Percentiles rank a stretch among this genome's conserved stretches.
Evolutionary conservation across 1,284 basidiomycete genomes (phyloP).

Genomic region (Sutorius eximius): DNA sequence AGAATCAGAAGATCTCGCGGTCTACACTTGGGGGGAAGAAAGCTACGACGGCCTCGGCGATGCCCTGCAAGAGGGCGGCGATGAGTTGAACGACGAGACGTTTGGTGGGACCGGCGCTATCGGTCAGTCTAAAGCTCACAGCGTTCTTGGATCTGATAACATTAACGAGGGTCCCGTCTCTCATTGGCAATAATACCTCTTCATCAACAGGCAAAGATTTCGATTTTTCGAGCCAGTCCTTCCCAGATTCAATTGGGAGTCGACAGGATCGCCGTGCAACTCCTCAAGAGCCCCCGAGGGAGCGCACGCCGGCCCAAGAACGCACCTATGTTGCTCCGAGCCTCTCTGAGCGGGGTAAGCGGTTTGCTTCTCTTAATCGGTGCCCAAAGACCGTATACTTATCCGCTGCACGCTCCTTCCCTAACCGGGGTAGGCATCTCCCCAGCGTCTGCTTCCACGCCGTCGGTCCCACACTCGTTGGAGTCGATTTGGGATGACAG

Average conservation of each 20-base stretch:
- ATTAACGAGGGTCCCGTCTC: conserved; percentile 4
- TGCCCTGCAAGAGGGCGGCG: conserved; percentile 82
- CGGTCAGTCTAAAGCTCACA: conserved; percentile 68
- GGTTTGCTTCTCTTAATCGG: conserved; percentile 16
- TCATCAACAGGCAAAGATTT: conserved; percentile 79
- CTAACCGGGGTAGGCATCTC: conserved; percentile 32
- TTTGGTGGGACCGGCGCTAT: conserved; percentile 75
- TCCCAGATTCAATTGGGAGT: conserved; percentile 30
- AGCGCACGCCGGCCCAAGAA: conserved; percentile 33
- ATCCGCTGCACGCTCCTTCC: conserved; percentile 10
- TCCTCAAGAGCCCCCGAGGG: conserved; percentile 25
- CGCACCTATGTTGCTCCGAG: conserved; percentile 16
- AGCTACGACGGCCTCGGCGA: conserved; percentile 90
- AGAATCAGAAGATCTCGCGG: conserved; percentile 76
- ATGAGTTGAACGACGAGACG: conserved; percentile 95
- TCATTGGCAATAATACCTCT: conserved; percentile 1
- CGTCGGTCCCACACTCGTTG: conserved; percentile 45
- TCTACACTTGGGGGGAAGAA: conserved; percentile 88
- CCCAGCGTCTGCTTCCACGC: conserved; percentile 31
- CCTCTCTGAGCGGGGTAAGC: conserved; percentile 32
- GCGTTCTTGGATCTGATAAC: conserved; percentile 18
- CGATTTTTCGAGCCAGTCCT: conserved; percentile 68
- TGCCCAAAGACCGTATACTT: conserved; percentile 7
- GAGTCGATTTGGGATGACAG: conserved; percentile 80
- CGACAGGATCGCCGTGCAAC: conserved; percentile 21